These are phyloP conservation scores for Eutrema salsugineum DNA, from an alignment of 441 rosid species.

Conservation along the genomic window DNA sequence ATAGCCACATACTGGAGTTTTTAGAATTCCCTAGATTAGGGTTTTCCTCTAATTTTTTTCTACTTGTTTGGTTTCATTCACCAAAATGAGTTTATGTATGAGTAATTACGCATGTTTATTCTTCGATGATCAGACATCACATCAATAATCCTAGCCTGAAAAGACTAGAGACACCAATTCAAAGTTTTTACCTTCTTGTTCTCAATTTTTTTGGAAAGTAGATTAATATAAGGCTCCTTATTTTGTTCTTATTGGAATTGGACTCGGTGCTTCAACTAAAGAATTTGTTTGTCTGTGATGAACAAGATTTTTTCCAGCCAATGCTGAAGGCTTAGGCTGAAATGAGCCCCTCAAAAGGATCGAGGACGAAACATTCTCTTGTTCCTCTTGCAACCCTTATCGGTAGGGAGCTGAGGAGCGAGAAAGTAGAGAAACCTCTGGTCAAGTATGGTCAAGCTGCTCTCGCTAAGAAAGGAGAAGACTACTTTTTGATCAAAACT, in stretches of 20 bases:
- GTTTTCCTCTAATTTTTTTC: neutral
- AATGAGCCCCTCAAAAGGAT: slow-evolving; percentile 69
- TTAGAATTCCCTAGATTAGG: slow-evolving; percentile 13
- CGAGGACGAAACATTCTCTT: slow-evolving; percentile 61
- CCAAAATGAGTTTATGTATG: neutral
- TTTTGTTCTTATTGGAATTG: neutral
- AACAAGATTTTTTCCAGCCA: slow-evolving; percentile 22
- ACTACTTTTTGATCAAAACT: slow-evolving; percentile 74
- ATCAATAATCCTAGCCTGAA: neutral
- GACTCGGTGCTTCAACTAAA: neutral
- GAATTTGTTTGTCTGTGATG: neutral
- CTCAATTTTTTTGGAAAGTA: neutral
- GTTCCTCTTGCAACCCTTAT: slow-evolving; percentile 90
- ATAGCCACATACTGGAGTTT: neutral
- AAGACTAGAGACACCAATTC: neutral
- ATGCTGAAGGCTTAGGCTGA: slow-evolving; percentile 48
- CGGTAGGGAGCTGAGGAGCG: slow-evolving; percentile 88
- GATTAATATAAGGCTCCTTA: neutral
- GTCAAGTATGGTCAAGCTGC: slow-evolving; percentile 95
- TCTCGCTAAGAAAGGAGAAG: slow-evolving; percentile 96
- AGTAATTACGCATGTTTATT: neutral
- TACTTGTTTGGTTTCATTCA: neutral
- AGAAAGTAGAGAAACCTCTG: slow-evolving; percentile 79
- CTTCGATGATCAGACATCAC: neutral
- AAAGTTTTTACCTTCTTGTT: neutral